Percentiles rank a stretch among this genome's conserved stretches.
Conservation (phyloP, 371 early-diverging fungal genomes). For the Mucor piriformis region DNA sequence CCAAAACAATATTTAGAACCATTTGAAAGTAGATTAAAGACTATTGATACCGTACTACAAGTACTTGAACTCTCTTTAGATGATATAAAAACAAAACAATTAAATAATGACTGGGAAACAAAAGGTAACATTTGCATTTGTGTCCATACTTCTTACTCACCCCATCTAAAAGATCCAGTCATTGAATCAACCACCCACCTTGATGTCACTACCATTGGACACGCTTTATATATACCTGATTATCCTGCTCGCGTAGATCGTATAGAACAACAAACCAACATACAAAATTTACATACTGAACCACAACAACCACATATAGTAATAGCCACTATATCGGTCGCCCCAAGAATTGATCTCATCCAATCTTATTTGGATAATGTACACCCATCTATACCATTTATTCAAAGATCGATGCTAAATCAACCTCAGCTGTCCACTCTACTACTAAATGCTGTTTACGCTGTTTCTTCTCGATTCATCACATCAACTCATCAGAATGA, state of each 20-base stretch:
- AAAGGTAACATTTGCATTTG: not conserved
- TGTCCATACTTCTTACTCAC: not conserved
- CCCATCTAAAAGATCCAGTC: not conserved
- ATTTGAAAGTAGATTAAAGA: slow-evolving; percentile 42
- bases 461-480: slow-evolving; percentile 44
- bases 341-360: slow-evolving; percentile 25
- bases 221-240: slow-evolving; percentile 23
- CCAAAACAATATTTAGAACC: slow-evolving; percentile 53
- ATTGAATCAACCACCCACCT: slow-evolving; percentile 8
- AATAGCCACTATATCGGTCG: not conserved
- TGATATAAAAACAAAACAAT: not conserved
- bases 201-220: slow-evolving; percentile 19
- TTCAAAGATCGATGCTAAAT: slow-evolving; percentile 47
- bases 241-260: slow-evolving; percentile 22
- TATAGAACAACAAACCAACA: slow-evolving; percentile 13
- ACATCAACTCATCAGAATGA: slow-evolving; percentile 20
- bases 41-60: slow-evolving; percentile 37
- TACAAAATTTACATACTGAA: slow-evolving; percentile 5
- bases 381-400: slow-evolving; percentile 62
- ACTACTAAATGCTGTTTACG: slow-evolving; percentile 61
- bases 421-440: slow-evolving; percentile 49
- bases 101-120: not conserved
- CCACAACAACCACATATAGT: slow-evolving; percentile 10
- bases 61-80: slow-evolving; percentile 16
- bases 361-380: slow-evolving; percentile 53